These are phyloP conservation scores for Arabis alpina DNA, from an alignment of 345 rosid species.

Conservation along the genomic window DNA sequence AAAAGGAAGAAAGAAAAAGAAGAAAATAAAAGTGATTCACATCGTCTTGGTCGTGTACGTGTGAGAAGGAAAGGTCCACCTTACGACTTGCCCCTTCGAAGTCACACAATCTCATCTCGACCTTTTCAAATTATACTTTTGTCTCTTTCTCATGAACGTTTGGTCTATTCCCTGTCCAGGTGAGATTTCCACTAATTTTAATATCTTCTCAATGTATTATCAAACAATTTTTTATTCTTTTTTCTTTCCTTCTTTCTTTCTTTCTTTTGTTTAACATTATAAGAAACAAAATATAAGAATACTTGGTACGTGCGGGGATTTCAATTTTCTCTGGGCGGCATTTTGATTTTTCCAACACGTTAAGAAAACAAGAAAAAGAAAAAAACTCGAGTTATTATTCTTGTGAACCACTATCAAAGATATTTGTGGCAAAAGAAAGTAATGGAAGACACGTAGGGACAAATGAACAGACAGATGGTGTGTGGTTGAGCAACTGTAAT, in stretches of 20 bases:
- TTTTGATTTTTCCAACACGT: slow-evolving; percentile 27
- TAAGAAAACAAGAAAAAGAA: neutral
- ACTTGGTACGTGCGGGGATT: slow-evolving; percentile 26
- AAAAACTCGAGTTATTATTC: slow-evolving; percentile 19
- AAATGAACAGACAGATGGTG: slow-evolving; percentile 43
- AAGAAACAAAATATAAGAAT: neutral
- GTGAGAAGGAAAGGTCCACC: slow-evolving; percentile 22
- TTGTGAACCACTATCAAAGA: slow-evolving; percentile 29
- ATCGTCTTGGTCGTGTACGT: slow-evolving; percentile 31
- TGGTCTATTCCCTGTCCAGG: slow-evolving; percentile 28
- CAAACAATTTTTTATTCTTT: neutral
- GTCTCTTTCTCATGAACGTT: slow-evolving; percentile 35
- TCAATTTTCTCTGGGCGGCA: slow-evolving; percentile 32
- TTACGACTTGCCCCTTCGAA: slow-evolving; percentile 37
- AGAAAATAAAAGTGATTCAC: slow-evolving; percentile 4
- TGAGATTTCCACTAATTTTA: slow-evolving; percentile 17
- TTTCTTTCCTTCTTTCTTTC: too few species aligned
- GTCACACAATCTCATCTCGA: slow-evolving; percentile 30
- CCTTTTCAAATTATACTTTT: slow-evolving; percentile 29
- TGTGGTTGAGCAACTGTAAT: slow-evolving; percentile 27
- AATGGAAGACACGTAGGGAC: slow-evolving; percentile 45
- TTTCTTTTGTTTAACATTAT: neutral
- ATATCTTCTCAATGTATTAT: slow-evolving; percentile 14
- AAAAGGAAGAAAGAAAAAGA: neutral
- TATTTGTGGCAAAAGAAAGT: slow-evolving; percentile 23